Evolutionary conservation across 148 eudicot species (phyloP), one percentile per base, ranked within the genome.

Genomic region (Fagopyrum tataricum): DNA sequence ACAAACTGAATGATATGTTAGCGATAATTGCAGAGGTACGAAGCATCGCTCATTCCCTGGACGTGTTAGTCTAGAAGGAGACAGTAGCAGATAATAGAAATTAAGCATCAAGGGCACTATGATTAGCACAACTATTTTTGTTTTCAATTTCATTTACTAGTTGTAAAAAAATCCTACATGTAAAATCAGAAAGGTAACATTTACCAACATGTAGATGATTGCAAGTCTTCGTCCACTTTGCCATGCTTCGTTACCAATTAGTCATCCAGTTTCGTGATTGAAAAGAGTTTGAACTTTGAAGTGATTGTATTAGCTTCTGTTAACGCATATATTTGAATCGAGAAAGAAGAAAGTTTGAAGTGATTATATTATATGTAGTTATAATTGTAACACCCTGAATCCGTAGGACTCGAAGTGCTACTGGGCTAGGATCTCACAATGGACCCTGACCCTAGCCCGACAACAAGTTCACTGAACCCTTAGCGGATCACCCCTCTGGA

Each of bases 1-100:
- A 93, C 88, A 91, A 81, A 90, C 97, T 93, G 14, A 89, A 93
- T 51, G 85, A 93, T 73, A 86, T 85, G 18, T 84, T 93, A 23
- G 98, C 98, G 2, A 93, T 93, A 95, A 89, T 93, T n/a, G 98
- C 98, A 13, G 92, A 89, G 82, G 98, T 93, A 44, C 80, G 87
- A 66, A 86, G 86, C 70, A 85, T 93, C 11, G 90, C 95, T 21
- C 82, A 87, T 74, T 89, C 98, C 4, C 44, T 89, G 31, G 76
- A 72, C 21, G 74, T 82, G 66, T 74, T 81, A 37, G 49, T 68
- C 59, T 40, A 24, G 15, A n/a, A 31, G 26, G 2, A 39, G 72
- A 49, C 43, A 69, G 51, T 43, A 26, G 51, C 48, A 69, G 51
- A 69, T 18, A 49, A 43, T 24, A 44, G 72, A 44, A 69, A 44